Evolutionary conservation across 2,329 filamentous ascomycete genomes (phyloP), one percentile per base, ranked within the genome.

Genomic region (Fusarium sp.): DNA sequence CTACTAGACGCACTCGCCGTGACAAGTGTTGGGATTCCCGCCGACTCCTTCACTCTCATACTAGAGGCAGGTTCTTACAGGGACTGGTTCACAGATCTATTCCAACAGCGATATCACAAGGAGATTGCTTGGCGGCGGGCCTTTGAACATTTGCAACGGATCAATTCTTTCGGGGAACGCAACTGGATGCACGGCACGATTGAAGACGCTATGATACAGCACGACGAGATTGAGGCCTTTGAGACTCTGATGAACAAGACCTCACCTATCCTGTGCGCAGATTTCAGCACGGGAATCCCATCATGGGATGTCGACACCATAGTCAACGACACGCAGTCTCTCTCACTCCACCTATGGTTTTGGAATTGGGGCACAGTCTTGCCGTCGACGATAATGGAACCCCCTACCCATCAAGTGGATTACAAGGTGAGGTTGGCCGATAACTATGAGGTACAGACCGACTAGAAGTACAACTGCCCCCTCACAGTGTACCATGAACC

Each of bases 1-100:
- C 21, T 71, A 0, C 4, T 41, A 1, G 56, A 62, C 4, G 64
- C 69, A 18, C 8, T 39, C 0, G 53, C 21, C 3, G 42, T 62
- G 6, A 21, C 42, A 1, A 2, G 23, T 0, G 48, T 28, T 0
- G 57, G 53, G 0, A 37, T 71, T 16, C 34, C 37, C 3, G 9
- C 19, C 4, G 18, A 34, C 0, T 34, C 41, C 0, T 71, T 62
- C 39, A 41, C 39, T 0, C 31, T 71, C 2, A 9, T 68, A 4
- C 8, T 65, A 0, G 59, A 71, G 3, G 52, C 42, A 1, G 63
- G 49, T 2, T 6, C 34, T 3, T 13, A 53, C 1, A 19, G 13
- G 0, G 55, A 61, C 1, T 52, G 23, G 1, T 51, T 41, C 14
- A 1, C 34, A 7, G 34, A 70, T 0, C 0, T 46, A 5, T 66